Evolutionary conservation across 2,329 filamentous ascomycete species (phyloP).

Genomic region (Trichoderma endophyticum): DNA sequence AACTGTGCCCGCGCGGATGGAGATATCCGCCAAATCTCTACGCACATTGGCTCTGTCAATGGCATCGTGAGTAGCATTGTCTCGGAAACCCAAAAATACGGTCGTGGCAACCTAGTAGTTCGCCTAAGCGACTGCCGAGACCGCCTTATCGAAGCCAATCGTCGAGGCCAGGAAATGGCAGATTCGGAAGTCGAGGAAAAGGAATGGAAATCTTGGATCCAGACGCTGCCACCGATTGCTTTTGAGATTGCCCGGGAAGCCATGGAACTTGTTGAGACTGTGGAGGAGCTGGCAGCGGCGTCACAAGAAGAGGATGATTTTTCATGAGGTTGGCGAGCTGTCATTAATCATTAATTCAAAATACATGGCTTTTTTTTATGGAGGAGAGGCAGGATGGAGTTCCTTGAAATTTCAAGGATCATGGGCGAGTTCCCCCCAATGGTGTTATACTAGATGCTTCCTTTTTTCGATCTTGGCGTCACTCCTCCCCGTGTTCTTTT

Average conservation of each 20-base stretch:
- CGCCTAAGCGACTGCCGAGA: conserved; percentile 62
- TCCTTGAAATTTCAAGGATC: neutral
- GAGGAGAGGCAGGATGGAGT: neutral
- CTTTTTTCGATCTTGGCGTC: conserved; percentile 1
- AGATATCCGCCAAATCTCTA: conserved; percentile 60
- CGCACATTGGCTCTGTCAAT: conserved; percentile 68
- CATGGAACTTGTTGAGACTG: conserved; percentile 62
- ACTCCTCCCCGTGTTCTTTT: conserved; percentile 7
- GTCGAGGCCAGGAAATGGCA: conserved; percentile 59
- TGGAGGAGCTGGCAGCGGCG: conserved; percentile 37
- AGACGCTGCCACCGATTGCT: conserved; percentile 75
- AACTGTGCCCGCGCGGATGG: conserved; percentile 65
- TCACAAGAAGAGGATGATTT: conserved; percentile 43
- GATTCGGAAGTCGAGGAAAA: conserved; percentile 48
- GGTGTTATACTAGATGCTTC: neutral
- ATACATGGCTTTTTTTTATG: neutral
- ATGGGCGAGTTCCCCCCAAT: neutral
- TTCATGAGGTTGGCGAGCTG: conserved; percentile 34
- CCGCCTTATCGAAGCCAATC: conserved; percentile 61
- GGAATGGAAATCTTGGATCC: conserved; percentile 62
- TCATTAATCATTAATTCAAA: conserved; percentile 16
- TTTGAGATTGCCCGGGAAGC: conserved; percentile 81
- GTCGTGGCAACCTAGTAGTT: conserved; percentile 50
- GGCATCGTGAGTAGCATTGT: conserved; percentile 69
- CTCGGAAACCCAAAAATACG: conserved; percentile 58